Base-by-base conservation (phyloP, 306 rosid species). In the Morella rubra region DNA sequence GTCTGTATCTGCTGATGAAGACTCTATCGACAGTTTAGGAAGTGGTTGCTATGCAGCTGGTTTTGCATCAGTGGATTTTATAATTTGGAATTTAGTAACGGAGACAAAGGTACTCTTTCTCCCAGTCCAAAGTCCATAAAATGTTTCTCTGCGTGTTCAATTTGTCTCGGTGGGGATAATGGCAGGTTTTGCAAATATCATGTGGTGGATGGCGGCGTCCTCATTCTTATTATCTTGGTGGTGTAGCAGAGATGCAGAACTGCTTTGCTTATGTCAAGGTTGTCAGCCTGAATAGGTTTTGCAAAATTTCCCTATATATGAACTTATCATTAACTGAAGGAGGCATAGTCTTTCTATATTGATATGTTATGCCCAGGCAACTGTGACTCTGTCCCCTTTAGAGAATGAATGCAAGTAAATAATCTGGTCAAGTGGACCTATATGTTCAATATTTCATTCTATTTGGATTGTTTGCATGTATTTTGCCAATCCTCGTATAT, bases 171-270 rank as follows among this genome's bases (percentile, higher is more conserved):
- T 62, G 73, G 72, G 20, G 47, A 74, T 76, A 27, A 11, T 51
- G 69, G 67, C 88, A 95, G 98, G 92, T 95, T 77, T 75, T 92
- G 82, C 91, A 82, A 84, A 84, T 95, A 67, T 87, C 93, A 50
- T 95, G 98, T 73, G 98, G 97, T 79, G 98, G 98, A 81, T 95
- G 98, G 98, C 90, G 98, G 46, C 96, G 98, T 40, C 97, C 97
- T 58, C 95, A 95, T 88, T 89, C 97, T 73, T 81, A 82, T 83
- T 90, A 85, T 89, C 88, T 92, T 71, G 98, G 98, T 77, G 93
- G 88, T 79, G 73, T 90, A 62, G 96, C 97, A 45, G 97, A 95
- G 86, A 82, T 84, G 78, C 88, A 81, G 82, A 88, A 86, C 77
- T 90, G 97, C 79, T 92, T 95, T 87, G 97, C 98, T 75, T 95